Conservation (phyloP, 345 rosid genomes). For the Eucalyptus curtisii region DNA sequence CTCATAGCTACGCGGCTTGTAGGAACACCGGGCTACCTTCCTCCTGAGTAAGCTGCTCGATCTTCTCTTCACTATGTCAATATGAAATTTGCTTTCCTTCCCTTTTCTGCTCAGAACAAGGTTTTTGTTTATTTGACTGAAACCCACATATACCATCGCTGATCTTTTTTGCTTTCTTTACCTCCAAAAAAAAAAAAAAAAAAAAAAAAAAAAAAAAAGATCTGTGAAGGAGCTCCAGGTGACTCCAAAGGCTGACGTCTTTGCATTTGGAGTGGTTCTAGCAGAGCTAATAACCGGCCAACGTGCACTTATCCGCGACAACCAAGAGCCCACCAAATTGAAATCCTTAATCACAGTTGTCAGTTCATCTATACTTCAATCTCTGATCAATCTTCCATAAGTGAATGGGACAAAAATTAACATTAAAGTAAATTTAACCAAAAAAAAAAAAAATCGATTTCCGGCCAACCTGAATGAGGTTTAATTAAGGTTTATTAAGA, state of each 20-base stretch:
- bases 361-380: neutral
- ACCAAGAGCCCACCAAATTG: constrained; percentile 27
- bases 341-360: constrained; percentile 37
- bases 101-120: neutral
- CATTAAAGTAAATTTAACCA: neutral
- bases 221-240: constrained; percentile 60
- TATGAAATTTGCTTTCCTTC: neutral
- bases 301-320: constrained; percentile 42
- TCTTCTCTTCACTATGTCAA: neutral
- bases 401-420: neutral
- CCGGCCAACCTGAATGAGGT: neutral
- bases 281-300: constrained; percentile 61
- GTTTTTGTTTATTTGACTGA: neutral
- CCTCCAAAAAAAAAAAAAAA: neutral
- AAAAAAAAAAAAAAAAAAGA: constrained; percentile 5
- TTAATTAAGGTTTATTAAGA: neutral
- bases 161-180: neutral
- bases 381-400: neutral
- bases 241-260: constrained; percentile 51
- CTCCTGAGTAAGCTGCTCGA: constrained; percentile 36
- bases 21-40: constrained; percentile 66
- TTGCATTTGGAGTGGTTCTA: constrained; percentile 56
- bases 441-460: neutral
- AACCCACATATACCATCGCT: neutral
- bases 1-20: constrained; percentile 45